Evolutionary conservation across 148 eudicot species (phyloP).

Genomic region (Rhododendron williamsianum): DNA sequence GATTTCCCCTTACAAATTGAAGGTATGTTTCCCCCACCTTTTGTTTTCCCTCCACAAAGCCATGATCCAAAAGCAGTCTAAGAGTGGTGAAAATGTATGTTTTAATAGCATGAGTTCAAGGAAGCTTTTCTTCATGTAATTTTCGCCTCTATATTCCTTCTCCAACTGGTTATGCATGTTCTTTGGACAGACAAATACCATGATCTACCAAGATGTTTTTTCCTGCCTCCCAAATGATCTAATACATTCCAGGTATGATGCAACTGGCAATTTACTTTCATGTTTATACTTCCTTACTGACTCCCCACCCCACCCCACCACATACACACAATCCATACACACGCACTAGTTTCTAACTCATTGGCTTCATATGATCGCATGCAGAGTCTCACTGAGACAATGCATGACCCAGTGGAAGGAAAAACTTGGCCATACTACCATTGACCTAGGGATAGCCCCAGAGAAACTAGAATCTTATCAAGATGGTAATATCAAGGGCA

Average conservation of each 20-base stretch:
- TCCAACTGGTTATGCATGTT: neutral
- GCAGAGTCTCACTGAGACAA: conserved; percentile 78
- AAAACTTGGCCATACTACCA: conserved; percentile 88
- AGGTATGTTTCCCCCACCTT: neutral
- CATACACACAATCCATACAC: neutral
- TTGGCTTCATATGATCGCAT: neutral
- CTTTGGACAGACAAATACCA: conserved; percentile 74
- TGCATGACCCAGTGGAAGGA: conserved; percentile 80
- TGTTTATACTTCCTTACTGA: neutral
- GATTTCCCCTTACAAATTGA: neutral
- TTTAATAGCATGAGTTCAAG: neutral
- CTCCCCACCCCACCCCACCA: neutral
- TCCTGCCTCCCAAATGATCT: conserved; percentile 95
- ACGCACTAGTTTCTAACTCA: neutral
- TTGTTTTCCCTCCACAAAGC: neutral
- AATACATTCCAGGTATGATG: conserved; percentile 72
- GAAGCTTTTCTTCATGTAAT: conserved; percentile 2
- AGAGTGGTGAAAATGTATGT: neutral
- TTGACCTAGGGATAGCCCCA: conserved; percentile 89
- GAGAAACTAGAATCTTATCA: conserved; percentile 72
- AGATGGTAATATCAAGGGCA: conserved; percentile 59
- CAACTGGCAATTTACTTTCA: neutral
- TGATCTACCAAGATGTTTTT: conserved; percentile 96
- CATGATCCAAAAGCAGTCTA: neutral
- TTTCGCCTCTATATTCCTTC: neutral